These are phyloP conservation scores for Phytophthora sojae DNA, from an alignment of 352 stramenopile species.

Conservation along the genomic window DNA sequence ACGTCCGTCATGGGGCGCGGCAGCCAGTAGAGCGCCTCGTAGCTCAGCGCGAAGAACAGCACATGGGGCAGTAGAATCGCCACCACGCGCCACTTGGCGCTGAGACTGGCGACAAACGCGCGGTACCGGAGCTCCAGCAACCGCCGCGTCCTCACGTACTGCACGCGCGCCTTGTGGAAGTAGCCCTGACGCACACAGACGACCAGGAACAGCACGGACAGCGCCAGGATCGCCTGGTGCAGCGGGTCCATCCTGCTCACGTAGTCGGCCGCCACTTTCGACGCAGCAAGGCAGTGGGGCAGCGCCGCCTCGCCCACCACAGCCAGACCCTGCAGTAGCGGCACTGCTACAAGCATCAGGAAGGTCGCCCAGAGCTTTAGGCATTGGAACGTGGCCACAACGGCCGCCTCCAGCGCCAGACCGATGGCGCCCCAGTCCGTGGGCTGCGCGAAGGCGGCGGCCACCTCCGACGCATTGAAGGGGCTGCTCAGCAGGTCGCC, in stretches of 20 bases:
- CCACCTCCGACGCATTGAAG: conserved; percentile 36
- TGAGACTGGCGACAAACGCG: conserved; percentile 74
- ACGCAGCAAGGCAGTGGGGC: conserved; percentile 63
- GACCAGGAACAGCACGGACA: conserved; percentile 37
- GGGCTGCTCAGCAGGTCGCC: background rate
- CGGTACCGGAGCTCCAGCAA: conserved; percentile 69
- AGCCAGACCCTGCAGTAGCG: conserved; percentile 48
- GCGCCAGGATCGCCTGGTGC: conserved; percentile 54
- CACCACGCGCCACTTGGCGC: conserved; percentile 65
- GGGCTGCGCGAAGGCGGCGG: conserved; percentile 53
- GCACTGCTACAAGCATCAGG: conserved; percentile 53
- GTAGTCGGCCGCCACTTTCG: conserved; percentile 47
- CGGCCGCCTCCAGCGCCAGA: conserved; percentile 55
- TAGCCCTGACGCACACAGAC: conserved; percentile 77
- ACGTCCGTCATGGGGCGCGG: conserved; percentile 55
- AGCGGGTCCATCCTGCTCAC: conserved; percentile 68
- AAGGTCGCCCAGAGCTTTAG: conserved; percentile 69
- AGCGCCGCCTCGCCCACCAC: conserved; percentile 64
- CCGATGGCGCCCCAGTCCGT: conserved; percentile 77
- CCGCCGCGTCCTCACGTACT: conserved; percentile 60
- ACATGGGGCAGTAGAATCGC: conserved; percentile 75
- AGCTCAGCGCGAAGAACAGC: conserved; percentile 68
- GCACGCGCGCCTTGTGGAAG: conserved; percentile 57
- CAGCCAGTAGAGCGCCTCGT: conserved; percentile 65
- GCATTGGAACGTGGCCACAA: conserved; percentile 68